phyloP scores from a whole-genome alignment of 1,139 yeast species.

The Yamadazyma siamensis region DNA sequence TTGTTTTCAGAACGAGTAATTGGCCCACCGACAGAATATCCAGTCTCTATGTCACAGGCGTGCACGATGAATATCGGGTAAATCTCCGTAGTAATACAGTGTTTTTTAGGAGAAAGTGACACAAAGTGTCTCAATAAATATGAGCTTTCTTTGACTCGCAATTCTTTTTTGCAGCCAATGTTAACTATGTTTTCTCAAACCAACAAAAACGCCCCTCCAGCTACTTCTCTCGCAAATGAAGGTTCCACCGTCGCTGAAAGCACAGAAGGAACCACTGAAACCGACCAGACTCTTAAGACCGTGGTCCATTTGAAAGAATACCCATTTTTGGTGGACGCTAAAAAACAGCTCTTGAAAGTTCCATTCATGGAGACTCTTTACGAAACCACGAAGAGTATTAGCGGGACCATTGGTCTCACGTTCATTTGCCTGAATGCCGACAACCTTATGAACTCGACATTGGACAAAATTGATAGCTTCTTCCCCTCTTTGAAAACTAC shows the following conservation, averaged over 20 bases:
- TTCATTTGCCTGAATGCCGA: conserved; percentile 25
- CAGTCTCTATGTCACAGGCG: too few species aligned
- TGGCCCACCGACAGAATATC: too few species aligned
- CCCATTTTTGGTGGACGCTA: conserved; percentile 11
- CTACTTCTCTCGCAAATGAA: too few species aligned
- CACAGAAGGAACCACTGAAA: conserved; percentile 1
- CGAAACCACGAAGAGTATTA: conserved; percentile 5
- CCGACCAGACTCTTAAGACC: conserved; percentile 6
- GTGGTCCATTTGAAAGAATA: conserved; percentile 13
- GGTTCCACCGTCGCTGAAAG: too few species aligned
- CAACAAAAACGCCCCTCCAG: neutral
- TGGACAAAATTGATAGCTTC: conserved; percentile 33
- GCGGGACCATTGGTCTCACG: conserved; percentile 4
- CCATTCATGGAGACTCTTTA: conserved; percentile 8
- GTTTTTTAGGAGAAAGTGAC: too few species aligned
- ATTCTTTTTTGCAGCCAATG: conserved; percentile 9
- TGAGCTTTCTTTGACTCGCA: too few species aligned
- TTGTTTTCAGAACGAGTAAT: too few species aligned
- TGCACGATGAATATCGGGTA: too few species aligned
- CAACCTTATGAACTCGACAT: conserved; percentile 26
- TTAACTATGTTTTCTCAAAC: neutral
- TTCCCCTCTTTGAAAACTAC: conserved; percentile 36
- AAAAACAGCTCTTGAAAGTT: conserved; percentile 8
- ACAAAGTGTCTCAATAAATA: too few species aligned
- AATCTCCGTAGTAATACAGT: too few species aligned